Base-by-base conservation (phyloP, 805 yeast genomes). In the Allodekkera sacchari region DNA sequence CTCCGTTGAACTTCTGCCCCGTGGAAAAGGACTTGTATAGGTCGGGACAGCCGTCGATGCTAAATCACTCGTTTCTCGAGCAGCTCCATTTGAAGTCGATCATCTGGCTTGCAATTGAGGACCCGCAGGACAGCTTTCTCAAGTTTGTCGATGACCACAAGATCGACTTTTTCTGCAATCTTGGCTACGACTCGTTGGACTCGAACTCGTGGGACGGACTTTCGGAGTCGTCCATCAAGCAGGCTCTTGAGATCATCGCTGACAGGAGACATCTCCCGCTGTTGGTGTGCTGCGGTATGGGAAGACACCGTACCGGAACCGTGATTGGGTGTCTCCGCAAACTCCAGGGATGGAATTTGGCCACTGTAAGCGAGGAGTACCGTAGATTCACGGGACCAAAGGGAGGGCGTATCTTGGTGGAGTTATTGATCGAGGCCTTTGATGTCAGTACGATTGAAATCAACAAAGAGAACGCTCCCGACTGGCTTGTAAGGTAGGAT, bases 261-360 rank as follows among this genome's bases (percentile, higher is more conserved):
- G 71, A 83, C 45, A 69, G 68, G 40, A 67, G 72, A n/a, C 74
- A 77, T 52, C 83, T 84, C 48, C 97, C 98, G 0, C 47, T 92
- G 39, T 61, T 92, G 31, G 88, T 88, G 4, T 92, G 97, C 55
- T 92, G 97, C 48, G 96, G 96, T 10, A 92, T 92, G 98, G 98
- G 98, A 0, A 66, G 98, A 44, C 98, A 89, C 55, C 67, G 98
- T 42, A 88, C 97, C 0, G 98, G 98, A 1, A 88, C 97, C 0
- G 95, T 92, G 3, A 75, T 92, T 37, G 98, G 98, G 1, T 89
- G 98, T 55, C 61, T 89, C 28, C 64, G 98, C 41, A 68, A 95
- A 37, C 61, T 92, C 13, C 96, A 92, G 65, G 89, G 94, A n/a
- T 89, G 98, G 98, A 92, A 94, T 49, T 61, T 89, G 51, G 96